A percentile compares a stretch with the other conserved stretches of the same genome.
These are phyloP conservation scores for Chalara sp. DNA, from an alignment of 2,329 filamentous ascomycete species.

Conservation along the genomic window DNA sequence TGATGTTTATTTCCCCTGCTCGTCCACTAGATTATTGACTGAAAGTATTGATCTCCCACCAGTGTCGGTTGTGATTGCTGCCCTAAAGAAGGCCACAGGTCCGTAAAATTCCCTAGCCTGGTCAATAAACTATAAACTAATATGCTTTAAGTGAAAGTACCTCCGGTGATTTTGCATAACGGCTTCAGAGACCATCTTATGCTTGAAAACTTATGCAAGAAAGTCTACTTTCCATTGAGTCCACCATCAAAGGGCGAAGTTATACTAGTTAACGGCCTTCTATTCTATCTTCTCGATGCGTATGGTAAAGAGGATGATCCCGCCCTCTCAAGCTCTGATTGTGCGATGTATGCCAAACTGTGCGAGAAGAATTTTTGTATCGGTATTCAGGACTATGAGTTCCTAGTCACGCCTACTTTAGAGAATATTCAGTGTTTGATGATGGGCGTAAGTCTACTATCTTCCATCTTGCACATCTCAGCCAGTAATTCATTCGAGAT, in stretches of 20 bases:
- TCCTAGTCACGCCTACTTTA: constrained; percentile 5
- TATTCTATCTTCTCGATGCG: constrained; percentile 9
- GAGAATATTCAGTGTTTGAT: constrained; percentile 11
- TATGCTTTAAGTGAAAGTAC: constrained; percentile 1
- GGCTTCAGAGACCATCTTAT: constrained; percentile 8
- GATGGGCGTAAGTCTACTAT: constrained; percentile 7
- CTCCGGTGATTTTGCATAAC: constrained; percentile 8
- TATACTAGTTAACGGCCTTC: constrained; percentile 8
- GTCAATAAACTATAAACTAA: not conserved
- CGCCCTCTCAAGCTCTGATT: constrained; percentile 2
- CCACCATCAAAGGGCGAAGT: constrained; percentile 7
- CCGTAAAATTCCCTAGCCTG: not conserved
- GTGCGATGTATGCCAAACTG: constrained; percentile 6
- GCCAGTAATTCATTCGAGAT: not conserved
- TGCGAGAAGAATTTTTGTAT: constrained; percentile 11
- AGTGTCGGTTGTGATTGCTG: constrained; percentile 5
- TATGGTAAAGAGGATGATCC: constrained; percentile 3
- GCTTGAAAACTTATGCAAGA: constrained; percentile 11
- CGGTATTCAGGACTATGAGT: constrained; percentile 10
- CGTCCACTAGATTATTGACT: not conserved
- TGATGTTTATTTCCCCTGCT: constrained; percentile 6
- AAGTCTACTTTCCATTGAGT: constrained; percentile 12
- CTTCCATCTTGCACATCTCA: not conserved
- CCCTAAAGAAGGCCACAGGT: constrained; percentile 5
- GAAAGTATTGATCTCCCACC: constrained; percentile 9